phyloP scores from a whole-genome alignment of 192 early-diverging fungal genomes.

The Thoreauomyces humboldtii region DNA sequence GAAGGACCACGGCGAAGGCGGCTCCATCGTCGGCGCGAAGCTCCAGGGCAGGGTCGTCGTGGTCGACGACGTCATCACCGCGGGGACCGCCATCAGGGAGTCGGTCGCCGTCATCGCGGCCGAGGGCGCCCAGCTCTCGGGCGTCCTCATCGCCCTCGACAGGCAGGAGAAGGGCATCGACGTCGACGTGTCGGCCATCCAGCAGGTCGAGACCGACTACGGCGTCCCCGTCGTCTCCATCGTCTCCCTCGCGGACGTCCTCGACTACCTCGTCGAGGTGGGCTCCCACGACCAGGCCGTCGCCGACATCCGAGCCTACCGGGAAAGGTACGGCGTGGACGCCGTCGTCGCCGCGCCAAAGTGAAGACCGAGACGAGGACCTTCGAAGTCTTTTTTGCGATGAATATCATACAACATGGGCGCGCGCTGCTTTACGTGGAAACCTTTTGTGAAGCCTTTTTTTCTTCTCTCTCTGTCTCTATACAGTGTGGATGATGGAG shows the following conservation, averaged over 20 bases:
- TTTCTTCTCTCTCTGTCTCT: too few relatives aligned
- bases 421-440: too few relatives aligned
- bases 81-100: slow-evolving; percentile 97
- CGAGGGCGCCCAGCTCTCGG: slow-evolving; percentile 69
- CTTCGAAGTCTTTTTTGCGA: too few relatives aligned
- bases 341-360: too few relatives aligned
- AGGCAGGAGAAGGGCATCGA: slow-evolving; percentile 77
- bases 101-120: slow-evolving; percentile 74
- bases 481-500: too few relatives aligned
- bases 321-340: slow-evolving; percentile 81
- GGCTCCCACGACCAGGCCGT: slow-evolving; percentile 64
- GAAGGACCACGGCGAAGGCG: slow-evolving; percentile 99
- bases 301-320: slow-evolving; percentile 74
- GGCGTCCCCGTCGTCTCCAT: slow-evolving; percentile 80
- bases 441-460: too few relatives aligned
- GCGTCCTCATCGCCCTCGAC: slow-evolving; percentile 91
- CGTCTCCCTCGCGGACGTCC: slow-evolving; percentile 80
- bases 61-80: slow-evolving; percentile 98
- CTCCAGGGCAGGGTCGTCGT: slow-evolving; percentile 72
- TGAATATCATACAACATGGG: too few relatives aligned
- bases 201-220: slow-evolving; percentile 84
- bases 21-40: slow-evolving; percentile 86
- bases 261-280: slow-evolving; percentile 79
- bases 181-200: slow-evolving; percentile 78
- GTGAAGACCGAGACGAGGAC: too few relatives aligned